Evolutionary conservation across 2,329 filamentous ascomycete genomes (phyloP).

Genomic region (Cercospora beticola): DNA sequence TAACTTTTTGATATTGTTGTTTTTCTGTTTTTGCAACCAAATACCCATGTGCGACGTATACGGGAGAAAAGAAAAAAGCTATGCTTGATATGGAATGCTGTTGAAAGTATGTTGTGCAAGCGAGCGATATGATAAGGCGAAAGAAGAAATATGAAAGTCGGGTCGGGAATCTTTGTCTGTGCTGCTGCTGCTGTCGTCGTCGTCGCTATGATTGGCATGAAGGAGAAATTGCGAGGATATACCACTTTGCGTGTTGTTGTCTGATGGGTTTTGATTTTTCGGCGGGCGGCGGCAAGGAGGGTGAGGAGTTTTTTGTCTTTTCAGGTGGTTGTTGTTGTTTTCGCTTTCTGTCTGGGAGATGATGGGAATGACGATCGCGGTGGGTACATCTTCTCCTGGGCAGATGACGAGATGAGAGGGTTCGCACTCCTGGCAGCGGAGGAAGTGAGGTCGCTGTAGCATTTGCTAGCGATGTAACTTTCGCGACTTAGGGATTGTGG

Average conservation of each 20-base stretch:
- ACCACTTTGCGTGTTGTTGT: constrained; percentile 24
- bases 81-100: constrained; percentile 16
- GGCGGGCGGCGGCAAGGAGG: background rate
- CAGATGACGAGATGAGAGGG: background rate
- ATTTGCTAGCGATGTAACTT: background rate
- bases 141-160: background rate
- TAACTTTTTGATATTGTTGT: constrained; percentile 5
- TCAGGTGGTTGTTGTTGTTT: background rate
- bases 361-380: background rate
- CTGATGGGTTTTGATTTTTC: background rate
- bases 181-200: background rate
- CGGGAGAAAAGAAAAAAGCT: constrained; percentile 22
- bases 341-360: background rate
- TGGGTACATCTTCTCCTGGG: background rate
- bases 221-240: constrained; percentile 21
- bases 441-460: background rate
- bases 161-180: background rate
- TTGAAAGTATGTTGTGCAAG: constrained; percentile 2
- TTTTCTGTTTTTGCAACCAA: constrained; percentile 20
- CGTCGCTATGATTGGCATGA: background rate
- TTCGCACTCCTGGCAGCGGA: background rate
- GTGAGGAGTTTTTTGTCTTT: background rate
- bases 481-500: background rate
- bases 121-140: background rate
- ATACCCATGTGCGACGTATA: constrained; percentile 23